Percentiles rank a stretch among this genome's conserved stretches.
Conservation (phyloP, 306 rosid species). For the Inga oerstediana region DNA sequence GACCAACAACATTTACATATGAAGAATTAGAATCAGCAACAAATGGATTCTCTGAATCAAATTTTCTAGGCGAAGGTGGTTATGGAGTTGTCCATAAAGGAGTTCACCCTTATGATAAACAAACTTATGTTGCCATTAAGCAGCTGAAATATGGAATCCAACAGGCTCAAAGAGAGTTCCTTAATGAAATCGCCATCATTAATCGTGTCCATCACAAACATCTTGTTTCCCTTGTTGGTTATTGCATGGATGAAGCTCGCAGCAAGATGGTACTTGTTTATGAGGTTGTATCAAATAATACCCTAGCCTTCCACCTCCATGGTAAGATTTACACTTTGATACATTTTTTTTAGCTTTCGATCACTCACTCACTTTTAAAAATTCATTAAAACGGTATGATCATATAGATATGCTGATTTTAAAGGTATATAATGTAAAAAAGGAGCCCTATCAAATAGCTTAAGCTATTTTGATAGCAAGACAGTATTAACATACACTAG, state of each 20-base stretch:
- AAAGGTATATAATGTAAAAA: no score
- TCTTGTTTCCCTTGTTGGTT: no score
- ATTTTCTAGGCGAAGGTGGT: constrained; percentile 73
- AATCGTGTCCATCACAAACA: no score
- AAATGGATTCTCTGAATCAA: constrained; percentile 47
- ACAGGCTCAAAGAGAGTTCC: constrained; percentile 51
- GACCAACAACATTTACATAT: constrained; percentile 36
- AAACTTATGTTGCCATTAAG: constrained; percentile 57
- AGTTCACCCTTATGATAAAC: constrained; percentile 49
- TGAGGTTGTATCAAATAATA: no score
- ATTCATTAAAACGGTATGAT: neutral
- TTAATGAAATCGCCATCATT: constrained; percentile 39
- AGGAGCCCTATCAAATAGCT: no score
- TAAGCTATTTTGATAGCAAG: no score
- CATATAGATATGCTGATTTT: no score
- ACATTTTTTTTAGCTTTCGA: neutral
- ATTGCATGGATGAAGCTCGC: no score
- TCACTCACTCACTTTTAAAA: neutral
- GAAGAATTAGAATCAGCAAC: constrained; percentile 58
- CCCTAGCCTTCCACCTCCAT: no score
- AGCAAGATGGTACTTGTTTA: no score
- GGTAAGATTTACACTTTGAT: no score
- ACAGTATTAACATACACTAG: no score
- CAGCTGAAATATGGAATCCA: constrained; percentile 57
- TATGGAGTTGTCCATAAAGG: constrained; percentile 69